Evolutionary conservation across 1,139 yeast species (phyloP), one percentile per base, ranked within the genome.

Genomic region (Hyphopichia buzzinii): DNA sequence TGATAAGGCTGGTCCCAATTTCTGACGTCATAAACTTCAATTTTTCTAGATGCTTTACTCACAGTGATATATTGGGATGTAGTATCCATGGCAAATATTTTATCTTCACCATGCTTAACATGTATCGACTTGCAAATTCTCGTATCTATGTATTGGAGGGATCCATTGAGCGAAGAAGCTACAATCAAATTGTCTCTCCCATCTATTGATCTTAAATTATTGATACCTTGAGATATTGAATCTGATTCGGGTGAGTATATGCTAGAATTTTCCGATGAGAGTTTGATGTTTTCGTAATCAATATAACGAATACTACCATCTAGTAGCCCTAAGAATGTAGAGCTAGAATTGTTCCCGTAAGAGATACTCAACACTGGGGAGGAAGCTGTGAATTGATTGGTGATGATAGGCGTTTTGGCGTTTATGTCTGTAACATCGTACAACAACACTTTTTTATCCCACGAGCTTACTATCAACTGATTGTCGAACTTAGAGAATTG

Each of bases 81-180:
- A 1, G 76, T 57, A 49, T 84, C 94, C 81, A 86, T 74, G 4
- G 81, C 70, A 42, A 81, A 74, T 10, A 84, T 78, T 52, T 86
- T 87, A 8, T 70, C 71, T 1, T 74, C 16, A 14, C 71, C n/a
- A 70, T 37, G 1, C 40, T 36, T 17, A 3, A 26, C 17, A 28
- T 36, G 39, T 12, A 47, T 41, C n/a, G 48, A 42, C 16, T 42
- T 44, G 21, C 45, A 46, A 24, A 41, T 43, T 36, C 71, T 46
- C 5, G 55, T 47, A 41, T 67, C 73, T 8, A 66, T 40, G 26
- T 66, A 55, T 34, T 67, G 72, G 8, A 82, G 39, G 0, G 64
- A 45, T 19, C 74, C 74, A 45, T 74, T 80, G 73, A 82, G 79
- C 0, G 84, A 69, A 1, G 83, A 81, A 2, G 81, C 67, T 2